These are phyloP conservation scores for Xylaria digitata DNA, from an alignment of 2,329 filamentous ascomycete genomes.

Conservation along the genomic window DNA sequence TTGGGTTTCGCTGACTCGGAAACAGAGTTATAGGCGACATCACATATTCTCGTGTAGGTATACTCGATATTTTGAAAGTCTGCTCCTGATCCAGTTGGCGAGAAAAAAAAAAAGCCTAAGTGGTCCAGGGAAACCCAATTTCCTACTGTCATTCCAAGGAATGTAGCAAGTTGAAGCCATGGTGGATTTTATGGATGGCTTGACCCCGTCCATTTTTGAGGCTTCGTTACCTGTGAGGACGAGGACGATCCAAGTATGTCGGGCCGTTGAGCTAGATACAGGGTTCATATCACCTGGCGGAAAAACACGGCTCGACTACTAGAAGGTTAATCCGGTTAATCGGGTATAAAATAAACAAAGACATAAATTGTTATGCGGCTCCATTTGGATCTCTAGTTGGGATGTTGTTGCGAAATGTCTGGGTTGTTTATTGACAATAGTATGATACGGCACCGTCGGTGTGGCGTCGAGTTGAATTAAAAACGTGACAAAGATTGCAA, in stretches of 20 bases:
- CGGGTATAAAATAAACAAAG: no score
- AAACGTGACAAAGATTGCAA: no score
- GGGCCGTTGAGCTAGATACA: not conserved
- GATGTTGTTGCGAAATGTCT: no score
- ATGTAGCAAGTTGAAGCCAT: not conserved
- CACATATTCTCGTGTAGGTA: not conserved
- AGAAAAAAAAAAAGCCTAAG: not conserved
- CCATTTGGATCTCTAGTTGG: no score
- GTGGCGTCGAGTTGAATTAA: no score
- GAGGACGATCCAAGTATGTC: not conserved
- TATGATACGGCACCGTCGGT: no score
- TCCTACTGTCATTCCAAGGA: not conserved
- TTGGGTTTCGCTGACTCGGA: not conserved
- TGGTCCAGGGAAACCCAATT: not conserved
- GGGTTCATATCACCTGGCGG: not conserved
- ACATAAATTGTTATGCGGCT: no score
- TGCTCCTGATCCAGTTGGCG: not conserved
- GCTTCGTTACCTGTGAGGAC: not conserved
- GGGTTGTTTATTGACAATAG: no score
- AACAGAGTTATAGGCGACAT: slow-evolving; percentile 9
- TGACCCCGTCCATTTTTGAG: not conserved
- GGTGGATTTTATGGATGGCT: not conserved
- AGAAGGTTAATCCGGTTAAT: not conserved
- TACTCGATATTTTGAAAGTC: not conserved
- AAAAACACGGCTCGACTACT: not conserved